Conservation (phyloP, 106 monocot genomes). For the Alisma plantagoaquatica region DNA sequence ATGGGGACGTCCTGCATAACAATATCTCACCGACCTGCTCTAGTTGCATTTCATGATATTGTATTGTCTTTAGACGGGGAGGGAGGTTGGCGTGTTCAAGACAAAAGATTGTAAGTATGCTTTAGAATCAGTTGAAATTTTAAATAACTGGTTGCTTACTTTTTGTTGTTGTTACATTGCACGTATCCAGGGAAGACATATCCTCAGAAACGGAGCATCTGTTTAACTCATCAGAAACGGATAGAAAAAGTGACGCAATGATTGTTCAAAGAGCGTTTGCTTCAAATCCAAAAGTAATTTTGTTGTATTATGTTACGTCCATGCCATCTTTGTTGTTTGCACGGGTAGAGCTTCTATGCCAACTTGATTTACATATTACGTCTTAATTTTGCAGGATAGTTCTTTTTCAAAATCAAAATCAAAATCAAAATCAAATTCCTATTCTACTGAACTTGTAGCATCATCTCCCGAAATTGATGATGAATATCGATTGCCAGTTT, state of each 20-base stretch:
- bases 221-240: constrained; percentile 43
- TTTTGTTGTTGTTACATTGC: not conserved
- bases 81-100: constrained; percentile 81
- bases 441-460: constrained; percentile 46
- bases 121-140: too few species aligned
- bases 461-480: constrained; percentile 41
- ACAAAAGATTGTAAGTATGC: constrained; percentile 34
- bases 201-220: constrained; percentile 19
- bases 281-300: constrained; percentile 47
- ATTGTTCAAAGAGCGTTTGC: constrained; percentile 92
- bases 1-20: constrained; percentile 99
- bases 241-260: constrained; percentile 70
- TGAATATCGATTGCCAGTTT: constrained; percentile 21
- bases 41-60: constrained; percentile 97
- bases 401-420: too few species aligned
- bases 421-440: constrained; percentile 50
- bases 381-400: constrained; percentile 30
- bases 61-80: constrained; percentile 97
- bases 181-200: constrained; percentile 49
- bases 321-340: too few species aligned
- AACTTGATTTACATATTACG: too few species aligned
- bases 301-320: not conserved
- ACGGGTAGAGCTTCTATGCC: too few species aligned
- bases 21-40: constrained; percentile 92
- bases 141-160: too few species aligned